Evolutionary conservation across 2,329 filamentous ascomycete species (phyloP), one percentile per base, ranked within the genome.

Genomic region (Apiospora koreana): DNA sequence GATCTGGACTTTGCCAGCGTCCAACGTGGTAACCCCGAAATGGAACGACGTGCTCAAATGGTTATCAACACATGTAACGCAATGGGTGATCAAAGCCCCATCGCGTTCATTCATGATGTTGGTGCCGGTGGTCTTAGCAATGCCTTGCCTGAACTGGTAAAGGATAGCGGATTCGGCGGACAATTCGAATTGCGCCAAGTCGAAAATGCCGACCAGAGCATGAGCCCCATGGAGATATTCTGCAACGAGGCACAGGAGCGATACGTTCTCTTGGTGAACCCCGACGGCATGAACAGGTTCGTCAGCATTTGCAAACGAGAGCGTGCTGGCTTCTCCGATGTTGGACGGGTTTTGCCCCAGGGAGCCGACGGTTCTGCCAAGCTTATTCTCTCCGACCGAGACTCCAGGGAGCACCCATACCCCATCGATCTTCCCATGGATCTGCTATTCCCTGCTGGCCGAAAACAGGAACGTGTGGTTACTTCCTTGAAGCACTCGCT

Each of bases 141-240:
- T 75, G 93, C 93, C 43, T 83, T 95, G 18, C 93, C 93, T 21
- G 93, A 95, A 43, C 94, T 95, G 10, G 78, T 80, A 43, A 79
- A 79, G 65, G 96, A 99, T 80, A 94, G 95, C 65, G 94, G 94
- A 1, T 92, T 94, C 68, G 96, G 96, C 69, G 96, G 95, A 67
- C 92, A 90, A 64, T 98, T 99, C 74, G 95, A 99, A 81, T 87
- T 99, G n/a, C 91, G 96, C 73, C 94, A 98, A 77, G 88, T 99
- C 46, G 94, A 98, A 79, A 97, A 90, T 79, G 93, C 94, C 2
- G 96, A 98, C 81, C 90, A 87, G 73, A 92, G 94, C 78, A 95
- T 99, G 93, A 97, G 94, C 77, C 96, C 96, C 25, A 88, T 99
- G 70, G 94, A 98, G 79, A 97, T 99, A 65, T 98, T 95, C 95